Evolutionary conservation across 768 basidiomycete genomes (phyloP).

Genomic region (Termitomyces sp.): DNA sequence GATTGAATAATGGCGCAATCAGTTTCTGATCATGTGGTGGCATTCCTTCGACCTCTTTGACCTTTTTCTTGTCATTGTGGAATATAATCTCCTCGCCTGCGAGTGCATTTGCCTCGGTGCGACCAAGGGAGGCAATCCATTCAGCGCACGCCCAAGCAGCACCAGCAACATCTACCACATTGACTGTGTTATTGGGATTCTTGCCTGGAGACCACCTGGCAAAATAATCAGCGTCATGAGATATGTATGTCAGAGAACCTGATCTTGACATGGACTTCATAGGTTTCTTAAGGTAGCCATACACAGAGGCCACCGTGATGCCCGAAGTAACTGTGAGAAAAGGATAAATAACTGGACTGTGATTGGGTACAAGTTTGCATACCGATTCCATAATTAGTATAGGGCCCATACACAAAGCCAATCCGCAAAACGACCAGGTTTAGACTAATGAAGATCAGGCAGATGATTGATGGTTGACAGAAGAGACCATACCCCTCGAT

Average conservation of each 20-base stretch:
- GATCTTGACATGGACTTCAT: constrained; percentile 75
- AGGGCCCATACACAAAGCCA: constrained; percentile 80
- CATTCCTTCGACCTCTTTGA: constrained; percentile 60
- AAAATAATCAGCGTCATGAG: constrained; percentile 11
- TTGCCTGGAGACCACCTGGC: constrained; percentile 77
- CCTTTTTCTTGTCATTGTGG: constrained; percentile 70
- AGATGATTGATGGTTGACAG: constrained; percentile 5
- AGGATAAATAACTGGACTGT: constrained; percentile 8
- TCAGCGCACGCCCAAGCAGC: constrained; percentile 71
- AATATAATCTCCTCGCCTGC: constrained; percentile 68
- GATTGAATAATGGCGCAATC: constrained; percentile 77
- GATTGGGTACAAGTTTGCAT: constrained; percentile 20
- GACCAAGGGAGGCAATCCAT: constrained; percentile 68
- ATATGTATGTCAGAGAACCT: neutral
- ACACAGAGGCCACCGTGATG: constrained; percentile 74
- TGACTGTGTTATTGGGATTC: constrained; percentile 71
- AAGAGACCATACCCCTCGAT: constrained; percentile 57
- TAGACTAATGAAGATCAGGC: constrained; percentile 41
- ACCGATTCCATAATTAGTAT: constrained; percentile 69
- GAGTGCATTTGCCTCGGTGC: constrained; percentile 55
- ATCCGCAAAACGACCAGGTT: constrained; percentile 77
- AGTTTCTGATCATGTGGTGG: constrained; percentile 51
- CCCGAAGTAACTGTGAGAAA: constrained; percentile 54
- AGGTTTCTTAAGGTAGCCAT: constrained; percentile 77
- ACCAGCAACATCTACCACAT: constrained; percentile 76